Percentiles rank a stretch among this genome's conserved stretches.
These are phyloP conservation scores for Globisporangium sylvaticum DNA, from an alignment of 352 stramenopile genomes.

Conservation along the genomic window DNA sequence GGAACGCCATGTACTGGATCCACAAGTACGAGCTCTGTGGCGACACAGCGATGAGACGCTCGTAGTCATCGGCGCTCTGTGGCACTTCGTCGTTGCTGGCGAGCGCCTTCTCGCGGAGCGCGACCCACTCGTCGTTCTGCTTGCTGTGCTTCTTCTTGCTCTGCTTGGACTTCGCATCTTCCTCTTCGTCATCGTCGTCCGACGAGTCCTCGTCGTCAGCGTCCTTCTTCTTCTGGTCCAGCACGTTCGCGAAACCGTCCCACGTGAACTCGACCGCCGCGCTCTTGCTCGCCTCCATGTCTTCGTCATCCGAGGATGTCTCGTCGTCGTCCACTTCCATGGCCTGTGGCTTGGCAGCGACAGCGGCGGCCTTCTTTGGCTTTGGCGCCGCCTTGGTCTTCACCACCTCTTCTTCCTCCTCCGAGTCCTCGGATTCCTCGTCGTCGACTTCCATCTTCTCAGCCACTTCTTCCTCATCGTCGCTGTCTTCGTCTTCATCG, in stretches of 20 bases:
- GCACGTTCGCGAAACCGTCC: slow-evolving; percentile 81
- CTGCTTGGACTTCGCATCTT: slow-evolving; percentile 54
- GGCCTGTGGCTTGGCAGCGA: slow-evolving; percentile 14
- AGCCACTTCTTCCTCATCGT: slow-evolving; percentile 25
- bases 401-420: slow-evolving; percentile 45
- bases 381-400: background rate
- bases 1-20: slow-evolving; percentile 98
- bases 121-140: slow-evolving; percentile 94
- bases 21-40: slow-evolving; percentile 95
- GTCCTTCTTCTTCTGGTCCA: slow-evolving; percentile 38
- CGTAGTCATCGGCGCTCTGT: slow-evolving; percentile 93
- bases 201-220: slow-evolving; percentile 39
- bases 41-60: slow-evolving; percentile 91
- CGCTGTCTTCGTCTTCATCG: slow-evolving; percentile 39
- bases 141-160: slow-evolving; percentile 89
- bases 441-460: slow-evolving; percentile 38
- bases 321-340: slow-evolving; percentile 51
- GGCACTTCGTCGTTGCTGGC: slow-evolving; percentile 90
- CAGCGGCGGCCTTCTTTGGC: background rate
- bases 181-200: slow-evolving; percentile 37
- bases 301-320: slow-evolving; percentile 58
- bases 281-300: slow-evolving; percentile 28
- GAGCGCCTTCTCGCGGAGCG: slow-evolving; percentile 91
- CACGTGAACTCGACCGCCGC: slow-evolving; percentile 74
- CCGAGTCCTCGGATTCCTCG: slow-evolving; percentile 38